A percentile compares a stretch with the other conserved stretches of the same genome.
phyloP scores from a whole-genome alignment of 129 eudicot species.

The Scalesia atractyloides region DNA sequence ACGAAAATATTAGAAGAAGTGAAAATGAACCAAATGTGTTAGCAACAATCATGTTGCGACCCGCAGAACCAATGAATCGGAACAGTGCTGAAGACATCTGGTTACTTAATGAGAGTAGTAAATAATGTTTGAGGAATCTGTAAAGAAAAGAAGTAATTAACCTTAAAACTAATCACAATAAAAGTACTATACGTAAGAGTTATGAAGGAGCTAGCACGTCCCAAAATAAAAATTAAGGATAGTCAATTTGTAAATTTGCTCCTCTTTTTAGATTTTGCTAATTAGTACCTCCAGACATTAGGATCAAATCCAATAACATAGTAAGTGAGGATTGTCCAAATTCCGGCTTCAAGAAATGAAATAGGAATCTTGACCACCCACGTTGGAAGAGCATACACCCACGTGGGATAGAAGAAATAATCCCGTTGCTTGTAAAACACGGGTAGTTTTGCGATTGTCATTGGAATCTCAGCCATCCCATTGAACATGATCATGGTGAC shows the following conservation, averaged over 20 bases:
- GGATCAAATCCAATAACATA: constrained; percentile 76
- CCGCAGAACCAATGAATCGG: constrained; percentile 67
- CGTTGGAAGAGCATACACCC: constrained; percentile 69
- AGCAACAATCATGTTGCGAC: constrained; percentile 77
- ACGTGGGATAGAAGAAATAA: constrained; percentile 80
- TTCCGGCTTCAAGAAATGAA: constrained; percentile 50
- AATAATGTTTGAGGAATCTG: constrained; percentile 65
- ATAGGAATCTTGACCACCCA: constrained; percentile 87
- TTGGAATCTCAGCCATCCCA: constrained; percentile 80
- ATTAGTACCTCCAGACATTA: constrained; percentile 54
- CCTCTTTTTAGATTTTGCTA: background rate
- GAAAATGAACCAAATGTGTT: constrained; percentile 76
- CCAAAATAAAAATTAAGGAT: background rate
- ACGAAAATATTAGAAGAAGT: constrained; percentile 54
- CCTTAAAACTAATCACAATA: background rate
- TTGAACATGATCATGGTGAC: constrained; percentile 60
- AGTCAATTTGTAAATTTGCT: background rate
- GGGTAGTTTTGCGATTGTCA: constrained; percentile 74
- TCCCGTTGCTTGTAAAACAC: constrained; percentile 91
- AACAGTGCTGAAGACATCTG: constrained; percentile 80
- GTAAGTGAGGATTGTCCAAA: constrained; percentile 78
- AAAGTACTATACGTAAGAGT: background rate
- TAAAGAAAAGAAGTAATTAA: background rate
- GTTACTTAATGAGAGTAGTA: constrained; percentile 52
- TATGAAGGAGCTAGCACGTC: background rate